A percentile compares a stretch with the other conserved stretches of the same genome.
Conservation (phyloP, 2,329 filamentous ascomycete species). For the Cucurbitaria berberidis region DNA sequence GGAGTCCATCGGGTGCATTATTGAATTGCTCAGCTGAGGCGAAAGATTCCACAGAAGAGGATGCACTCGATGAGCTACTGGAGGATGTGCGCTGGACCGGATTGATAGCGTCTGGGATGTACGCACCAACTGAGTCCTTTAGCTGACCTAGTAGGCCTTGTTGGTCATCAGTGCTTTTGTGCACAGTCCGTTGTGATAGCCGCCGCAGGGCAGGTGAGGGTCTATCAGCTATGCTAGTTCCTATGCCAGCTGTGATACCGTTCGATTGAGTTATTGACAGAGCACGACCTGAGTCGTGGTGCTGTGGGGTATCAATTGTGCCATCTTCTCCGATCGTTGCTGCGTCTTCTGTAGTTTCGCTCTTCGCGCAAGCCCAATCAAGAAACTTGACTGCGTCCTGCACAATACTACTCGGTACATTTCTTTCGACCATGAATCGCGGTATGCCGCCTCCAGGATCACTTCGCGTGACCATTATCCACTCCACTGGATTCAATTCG, state of each 20-base stretch:
- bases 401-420: slow-evolving; percentile 81
- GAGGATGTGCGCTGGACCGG: slow-evolving; percentile 37
- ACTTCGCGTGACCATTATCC: slow-evolving; percentile 90
- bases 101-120: slow-evolving; percentile 30
- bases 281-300: slow-evolving; percentile 20
- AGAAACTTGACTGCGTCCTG: slow-evolving; percentile 81
- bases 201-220: slow-evolving; percentile 26
- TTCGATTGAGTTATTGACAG: slow-evolving; percentile 42
- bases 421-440: slow-evolving; percentile 88
- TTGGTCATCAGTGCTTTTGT: slow-evolving; percentile 10
- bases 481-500: slow-evolving; percentile 75
- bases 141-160: slow-evolving; percentile 22
- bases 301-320: slow-evolving; percentile 11
- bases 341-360: slow-evolving; percentile 42
- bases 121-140: slow-evolving; percentile 17
- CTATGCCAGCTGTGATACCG: slow-evolving; percentile 46
- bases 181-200: slow-evolving; percentile 24
- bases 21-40: slow-evolving; percentile 53
- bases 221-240: slow-evolving; percentile 45
- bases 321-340: slow-evolving; percentile 33
- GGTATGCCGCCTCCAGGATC: slow-evolving; percentile 89
- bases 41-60: slow-evolving; percentile 46
- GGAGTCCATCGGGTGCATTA: slow-evolving; percentile 41
- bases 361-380: slow-evolving; percentile 71
- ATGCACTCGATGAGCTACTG: slow-evolving; percentile 30